Conservation (phyloP, 2,329 filamentous ascomycete species). For the Fusarium liriodendri region DNA sequence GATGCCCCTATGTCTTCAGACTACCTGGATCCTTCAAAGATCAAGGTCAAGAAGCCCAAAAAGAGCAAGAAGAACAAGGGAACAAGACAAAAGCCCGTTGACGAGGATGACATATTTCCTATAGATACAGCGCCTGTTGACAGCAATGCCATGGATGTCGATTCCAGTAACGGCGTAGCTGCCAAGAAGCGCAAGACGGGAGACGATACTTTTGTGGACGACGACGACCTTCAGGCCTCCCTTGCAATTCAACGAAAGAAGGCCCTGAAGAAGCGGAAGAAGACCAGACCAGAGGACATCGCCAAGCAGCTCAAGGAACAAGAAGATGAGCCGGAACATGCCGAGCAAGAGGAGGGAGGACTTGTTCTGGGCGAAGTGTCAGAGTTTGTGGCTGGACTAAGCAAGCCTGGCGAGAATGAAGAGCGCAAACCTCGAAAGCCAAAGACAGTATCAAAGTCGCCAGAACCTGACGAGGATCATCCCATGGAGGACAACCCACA, state of each 20-base stretch:
- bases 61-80: slow-evolving; percentile 85
- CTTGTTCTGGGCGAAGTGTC: slow-evolving; percentile 96
- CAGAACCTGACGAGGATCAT: slow-evolving; percentile 54
- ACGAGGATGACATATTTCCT: slow-evolving; percentile 71
- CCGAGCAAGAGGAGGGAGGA: slow-evolving; percentile 60
- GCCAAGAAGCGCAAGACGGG: slow-evolving; percentile 73
- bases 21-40: slow-evolving; percentile 85
- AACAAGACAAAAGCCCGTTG: slow-evolving; percentile 75
- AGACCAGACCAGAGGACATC: slow-evolving; percentile 85
- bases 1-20: slow-evolving; percentile 71
- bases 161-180: slow-evolving; percentile 61
- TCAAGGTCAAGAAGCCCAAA: slow-evolving; percentile 95
- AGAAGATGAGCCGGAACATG: slow-evolving; percentile 61
- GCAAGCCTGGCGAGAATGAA: slow-evolving; percentile 70
- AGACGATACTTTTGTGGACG: slow-evolving; percentile 81
- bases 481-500: slow-evolving; percentile 54
- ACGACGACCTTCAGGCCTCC: slow-evolving; percentile 90
- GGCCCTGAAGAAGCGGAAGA: slow-evolving; percentile 93
- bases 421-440: slow-evolving; percentile 64
- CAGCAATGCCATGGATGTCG: slow-evolving; percentile 79
- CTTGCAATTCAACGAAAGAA: slow-evolving; percentile 84
- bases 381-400: slow-evolving; percentile 90
- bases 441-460: slow-evolving; percentile 48
- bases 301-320: slow-evolving; percentile 81
- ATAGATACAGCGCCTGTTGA: slow-evolving; percentile 50